A percentile compares a stretch with the other conserved stretches of the same genome.
phyloP scores from a whole-genome alignment of 371 early-diverging fungal genomes.

The Cokeromyces recurvatus region DNA sequence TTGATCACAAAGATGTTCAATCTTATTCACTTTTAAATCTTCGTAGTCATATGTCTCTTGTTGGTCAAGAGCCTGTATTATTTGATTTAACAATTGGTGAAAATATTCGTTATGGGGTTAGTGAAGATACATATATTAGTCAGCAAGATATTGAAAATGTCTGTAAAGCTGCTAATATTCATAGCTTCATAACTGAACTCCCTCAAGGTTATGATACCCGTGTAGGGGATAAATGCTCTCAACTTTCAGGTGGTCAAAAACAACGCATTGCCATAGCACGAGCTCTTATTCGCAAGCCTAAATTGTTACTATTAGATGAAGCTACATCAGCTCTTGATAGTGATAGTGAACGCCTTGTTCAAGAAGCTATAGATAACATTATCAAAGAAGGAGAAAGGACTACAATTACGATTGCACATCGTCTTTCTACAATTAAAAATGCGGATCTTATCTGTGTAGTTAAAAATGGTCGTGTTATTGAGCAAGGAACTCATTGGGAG shows the following conservation, averaged over 20 bases:
- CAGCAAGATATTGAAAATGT: slow-evolving; percentile 45
- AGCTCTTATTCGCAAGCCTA: slow-evolving; percentile 71
- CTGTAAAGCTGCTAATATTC: slow-evolving; percentile 49
- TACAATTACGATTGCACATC: slow-evolving; percentile 69
- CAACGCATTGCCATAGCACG: slow-evolving; percentile 64
- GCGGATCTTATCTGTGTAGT: slow-evolving; percentile 78
- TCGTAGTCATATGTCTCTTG: slow-evolving; percentile 58
- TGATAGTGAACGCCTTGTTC: slow-evolving; percentile 83
- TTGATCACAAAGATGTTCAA: no score
- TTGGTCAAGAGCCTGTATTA: slow-evolving; percentile 82
- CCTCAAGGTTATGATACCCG: slow-evolving; percentile 77
- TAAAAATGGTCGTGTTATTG: slow-evolving; percentile 72
- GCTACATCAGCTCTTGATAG: slow-evolving; percentile 93
- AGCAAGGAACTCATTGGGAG: slow-evolving; percentile 80
- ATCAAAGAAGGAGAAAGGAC: slow-evolving; percentile 54
- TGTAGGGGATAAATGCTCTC: slow-evolving; percentile 80
- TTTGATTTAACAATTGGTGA: slow-evolving; percentile 72
- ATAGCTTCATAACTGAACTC: slow-evolving; percentile 67
- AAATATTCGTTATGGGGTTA: slow-evolving; percentile 67
- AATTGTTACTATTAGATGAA: slow-evolving; percentile 91
- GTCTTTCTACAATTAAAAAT: slow-evolving; percentile 70
- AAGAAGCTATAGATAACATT: slow-evolving; percentile 79
- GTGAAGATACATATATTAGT: slow-evolving; percentile 30
- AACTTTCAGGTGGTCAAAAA: slow-evolving; percentile 88
- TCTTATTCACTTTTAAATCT: slow-evolving; percentile 26